These are phyloP conservation scores for Cucurbita argyrosperma DNA, from an alignment of 306 rosid genomes.

Conservation along the genomic window DNA sequence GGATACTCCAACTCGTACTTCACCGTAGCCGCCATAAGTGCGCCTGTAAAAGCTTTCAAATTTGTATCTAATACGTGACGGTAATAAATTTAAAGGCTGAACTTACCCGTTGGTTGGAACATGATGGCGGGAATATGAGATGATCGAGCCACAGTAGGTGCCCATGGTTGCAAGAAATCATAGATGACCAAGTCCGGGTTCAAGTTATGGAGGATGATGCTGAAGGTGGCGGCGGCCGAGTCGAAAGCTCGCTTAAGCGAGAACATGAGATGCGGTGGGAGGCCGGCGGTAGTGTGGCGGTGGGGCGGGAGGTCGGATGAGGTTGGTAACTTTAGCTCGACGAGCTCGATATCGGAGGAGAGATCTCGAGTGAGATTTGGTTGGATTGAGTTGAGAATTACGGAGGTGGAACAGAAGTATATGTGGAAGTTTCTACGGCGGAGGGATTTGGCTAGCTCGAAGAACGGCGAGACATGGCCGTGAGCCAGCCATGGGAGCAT, in stretches of 20 bases:
- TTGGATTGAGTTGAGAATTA: slow-evolving; percentile 10
- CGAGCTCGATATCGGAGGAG: neutral
- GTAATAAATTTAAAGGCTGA: too few species aligned
- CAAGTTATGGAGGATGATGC: neutral
- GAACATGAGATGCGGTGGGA: slow-evolving; percentile 17
- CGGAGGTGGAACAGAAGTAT: slow-evolving; percentile 12
- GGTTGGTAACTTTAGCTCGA: slow-evolving; percentile 12
- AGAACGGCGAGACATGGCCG: slow-evolving; percentile 23
- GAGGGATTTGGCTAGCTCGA: slow-evolving; percentile 22
- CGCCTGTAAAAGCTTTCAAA: neutral
- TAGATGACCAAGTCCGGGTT: slow-evolving; percentile 1
- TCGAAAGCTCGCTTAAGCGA: slow-evolving; percentile 16
- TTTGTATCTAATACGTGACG: too few species aligned
- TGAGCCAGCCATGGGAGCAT: slow-evolving; percentile 27
- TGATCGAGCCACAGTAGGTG: neutral
- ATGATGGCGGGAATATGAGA: slow-evolving; percentile 2
- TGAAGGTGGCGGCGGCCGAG: slow-evolving; percentile 9
- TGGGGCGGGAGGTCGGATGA: slow-evolving; percentile 12
- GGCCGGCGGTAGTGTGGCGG: slow-evolving; percentile 16
- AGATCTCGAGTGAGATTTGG: neutral
- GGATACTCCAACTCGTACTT: neutral
- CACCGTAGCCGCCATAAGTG: neutral
- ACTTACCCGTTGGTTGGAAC: neutral
- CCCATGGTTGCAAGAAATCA: slow-evolving; percentile 10
- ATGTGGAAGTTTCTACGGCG: neutral